Evolutionary conservation across 768 basidiomycete genomes (phyloP).

Genomic region (Boletellus ananas): DNA sequence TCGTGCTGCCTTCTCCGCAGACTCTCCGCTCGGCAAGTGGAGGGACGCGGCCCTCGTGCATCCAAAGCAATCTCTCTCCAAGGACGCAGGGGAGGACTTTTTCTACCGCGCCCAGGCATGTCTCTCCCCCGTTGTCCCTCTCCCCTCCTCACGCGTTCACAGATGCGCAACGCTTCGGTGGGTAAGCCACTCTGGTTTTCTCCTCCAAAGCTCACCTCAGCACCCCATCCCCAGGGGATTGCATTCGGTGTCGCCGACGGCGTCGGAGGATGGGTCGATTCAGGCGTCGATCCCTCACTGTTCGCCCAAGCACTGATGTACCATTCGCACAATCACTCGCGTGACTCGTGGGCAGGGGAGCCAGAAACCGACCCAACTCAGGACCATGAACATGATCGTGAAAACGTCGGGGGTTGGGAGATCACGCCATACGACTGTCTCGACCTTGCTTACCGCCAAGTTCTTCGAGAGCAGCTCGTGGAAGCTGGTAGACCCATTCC

Average conservation of each 20-base stretch:
- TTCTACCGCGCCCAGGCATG: conserved; percentile 69
- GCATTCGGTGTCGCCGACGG: conserved; percentile 88
- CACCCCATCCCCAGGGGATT: conserved; percentile 48
- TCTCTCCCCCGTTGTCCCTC: conserved; percentile 1
- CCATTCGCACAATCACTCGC: conserved; percentile 70
- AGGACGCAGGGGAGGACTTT: conserved; percentile 55
- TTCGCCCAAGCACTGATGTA: conserved; percentile 93
- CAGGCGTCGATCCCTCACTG: conserved; percentile 80
- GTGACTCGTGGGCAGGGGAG: conserved; percentile 76
- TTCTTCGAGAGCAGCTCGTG: conserved; percentile 64
- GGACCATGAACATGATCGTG: conserved; percentile 64
- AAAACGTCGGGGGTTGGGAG: conserved; percentile 65
- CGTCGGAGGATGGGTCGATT: conserved; percentile 87
- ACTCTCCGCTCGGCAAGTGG: conserved; percentile 64
- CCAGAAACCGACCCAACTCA: conserved; percentile 77
- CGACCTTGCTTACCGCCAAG: conserved; percentile 66
- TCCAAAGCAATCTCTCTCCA: conserved; percentile 38
- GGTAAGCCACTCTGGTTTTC: conserved; percentile 30
- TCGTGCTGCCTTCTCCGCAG: conserved; percentile 50
- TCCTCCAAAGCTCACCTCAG: conserved; percentile 24
- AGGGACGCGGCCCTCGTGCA: conserved; percentile 57
- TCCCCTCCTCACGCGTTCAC: conserved; percentile 3
- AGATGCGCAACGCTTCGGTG: conserved; percentile 83
- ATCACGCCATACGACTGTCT: conserved; percentile 68
- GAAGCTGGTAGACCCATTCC: conserved; percentile 38